Base-by-base conservation (phyloP, 2,329 filamentous ascomycete genomes). In the Ambrosiella beaveri region DNA sequence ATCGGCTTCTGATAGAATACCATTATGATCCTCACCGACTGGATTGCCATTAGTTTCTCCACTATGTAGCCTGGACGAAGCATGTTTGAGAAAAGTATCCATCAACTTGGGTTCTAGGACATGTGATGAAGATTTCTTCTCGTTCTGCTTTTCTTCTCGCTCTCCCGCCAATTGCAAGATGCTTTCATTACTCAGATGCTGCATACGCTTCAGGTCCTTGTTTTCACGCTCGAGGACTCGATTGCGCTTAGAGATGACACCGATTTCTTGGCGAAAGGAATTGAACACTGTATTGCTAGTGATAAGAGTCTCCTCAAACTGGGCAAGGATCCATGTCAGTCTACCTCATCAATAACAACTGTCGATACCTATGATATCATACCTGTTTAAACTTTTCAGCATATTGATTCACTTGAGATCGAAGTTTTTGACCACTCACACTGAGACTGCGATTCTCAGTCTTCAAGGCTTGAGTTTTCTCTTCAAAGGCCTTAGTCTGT, bases 341-440 rank as follows among this genome's bases (percentile, higher is more conserved):
- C 53, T 50, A 39, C 57, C 54, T 15, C 7, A 27, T 27, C 27
- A 27, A 27, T 27, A 27, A 4, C 27, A 27, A 27, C 27, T 27
- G 27, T 27, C 27, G 62, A 27, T 13, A 35, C 19, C 47, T 27
- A 37, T 62, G 19, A 8, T 17, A 58, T 70, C 79, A 71, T 80
- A 95, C 91, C 86, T 98, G 93, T 75, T 97, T 97, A 73, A 97
- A 97, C 73, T 97, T 98, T 69, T 98, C 93, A 35, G 96, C 91
- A 66, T 98, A 98, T 65, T 96, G 91, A 69, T 96, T 97, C 65
- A 98, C 81, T 71, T 98, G 93, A 65, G 88, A 94, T 61, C 93
- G 78, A 58, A 98, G 77, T 70, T 97, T 91, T 13, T 87, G 85
- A 71, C 98, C 93, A 8, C 91, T 97, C 71, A 95, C 93, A 40